phyloP scores from a whole-genome alignment of 371 early-diverging fungal genomes.

The Mortierella sp. region DNA sequence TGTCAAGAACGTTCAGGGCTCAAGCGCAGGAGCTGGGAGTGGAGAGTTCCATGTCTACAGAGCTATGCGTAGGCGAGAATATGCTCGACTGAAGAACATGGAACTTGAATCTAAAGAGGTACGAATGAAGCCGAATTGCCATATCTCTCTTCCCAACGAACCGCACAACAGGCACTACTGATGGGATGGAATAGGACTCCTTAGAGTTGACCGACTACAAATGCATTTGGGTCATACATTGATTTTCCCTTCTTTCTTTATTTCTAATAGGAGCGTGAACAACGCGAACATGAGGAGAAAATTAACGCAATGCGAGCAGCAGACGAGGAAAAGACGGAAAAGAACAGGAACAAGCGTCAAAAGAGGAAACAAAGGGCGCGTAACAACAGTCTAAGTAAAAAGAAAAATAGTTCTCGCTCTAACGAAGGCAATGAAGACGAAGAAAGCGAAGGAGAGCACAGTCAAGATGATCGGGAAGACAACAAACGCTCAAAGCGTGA shows the following conservation, averaged over 20 bases:
- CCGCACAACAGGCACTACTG: no score
- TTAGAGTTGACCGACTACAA: no score
- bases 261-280: constrained; percentile 57
- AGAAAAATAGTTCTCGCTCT: constrained; percentile 13
- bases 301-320: constrained; percentile 66
- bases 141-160: no score
- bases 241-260: no score
- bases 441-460: constrained; percentile 8
- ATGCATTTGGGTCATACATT: no score
- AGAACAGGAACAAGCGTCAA: constrained; percentile 86
- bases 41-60: constrained; percentile 97
- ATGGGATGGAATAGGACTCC: no score
- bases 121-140: neutral
- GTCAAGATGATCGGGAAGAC: constrained; percentile 6
- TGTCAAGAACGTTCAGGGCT: constrained; percentile 70
- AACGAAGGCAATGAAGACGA: constrained; percentile 8
- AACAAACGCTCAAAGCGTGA: constrained; percentile 20
- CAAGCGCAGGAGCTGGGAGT: constrained; percentile 96
- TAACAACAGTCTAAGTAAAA: constrained; percentile 48
- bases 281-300: constrained; percentile 69
- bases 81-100: constrained; percentile 82
- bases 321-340: constrained; percentile 88
- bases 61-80: constrained; percentile 89
- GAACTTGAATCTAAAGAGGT: constrained; percentile 84
- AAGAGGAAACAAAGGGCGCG: constrained; percentile 67